phyloP scores from a whole-genome alignment of 805 yeast species.

The Danielia oregonensis region DNA sequence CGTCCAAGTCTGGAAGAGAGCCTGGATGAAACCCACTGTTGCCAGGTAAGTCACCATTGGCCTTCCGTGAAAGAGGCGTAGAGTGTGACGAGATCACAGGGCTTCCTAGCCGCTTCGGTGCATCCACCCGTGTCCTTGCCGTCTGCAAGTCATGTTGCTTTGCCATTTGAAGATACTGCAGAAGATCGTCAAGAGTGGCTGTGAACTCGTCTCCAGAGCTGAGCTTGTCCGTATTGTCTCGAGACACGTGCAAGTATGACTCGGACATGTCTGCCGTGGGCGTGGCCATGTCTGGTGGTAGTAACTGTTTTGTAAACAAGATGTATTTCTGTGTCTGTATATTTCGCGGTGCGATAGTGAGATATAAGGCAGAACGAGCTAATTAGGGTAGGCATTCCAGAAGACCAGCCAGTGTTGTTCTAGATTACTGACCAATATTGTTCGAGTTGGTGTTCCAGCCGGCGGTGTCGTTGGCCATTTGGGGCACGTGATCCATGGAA shows the following conservation, averaged over 20 bases:
- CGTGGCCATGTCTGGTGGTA: conserved; percentile 5
- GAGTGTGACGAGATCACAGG: conserved; percentile 6
- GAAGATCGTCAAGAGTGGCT: conserved; percentile 3
- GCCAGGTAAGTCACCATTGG: not conserved
- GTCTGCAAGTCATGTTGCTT: conserved; percentile 14
- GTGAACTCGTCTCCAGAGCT: conserved; percentile 9
- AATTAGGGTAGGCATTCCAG: too few relatives aligned
- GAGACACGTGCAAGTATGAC: conserved; percentile 27
- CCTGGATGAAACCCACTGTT: not conserved
- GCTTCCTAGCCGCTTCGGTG: not conserved
- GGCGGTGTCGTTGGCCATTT: too few relatives aligned
- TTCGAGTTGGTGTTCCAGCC: too few relatives aligned
- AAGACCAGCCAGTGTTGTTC: too few relatives aligned
- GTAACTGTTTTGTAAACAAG: conserved; percentile 1
- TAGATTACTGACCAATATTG: too few relatives aligned
- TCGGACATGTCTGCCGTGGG: conserved; percentile 20
- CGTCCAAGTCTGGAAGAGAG: not conserved
- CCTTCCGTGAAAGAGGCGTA: conserved; percentile 4
- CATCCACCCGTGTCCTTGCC: not conserved
- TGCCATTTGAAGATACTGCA: conserved; percentile 11
- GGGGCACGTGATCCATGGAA: too few relatives aligned
- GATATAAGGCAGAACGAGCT: too few relatives aligned
- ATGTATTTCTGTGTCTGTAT: too few relatives aligned
- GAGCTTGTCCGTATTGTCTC: conserved; percentile 17
- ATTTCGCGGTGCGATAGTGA: too few relatives aligned